phyloP scores from a whole-genome alignment of 1,139 yeast genomes.

The Geotrichum bryndzae region DNA sequence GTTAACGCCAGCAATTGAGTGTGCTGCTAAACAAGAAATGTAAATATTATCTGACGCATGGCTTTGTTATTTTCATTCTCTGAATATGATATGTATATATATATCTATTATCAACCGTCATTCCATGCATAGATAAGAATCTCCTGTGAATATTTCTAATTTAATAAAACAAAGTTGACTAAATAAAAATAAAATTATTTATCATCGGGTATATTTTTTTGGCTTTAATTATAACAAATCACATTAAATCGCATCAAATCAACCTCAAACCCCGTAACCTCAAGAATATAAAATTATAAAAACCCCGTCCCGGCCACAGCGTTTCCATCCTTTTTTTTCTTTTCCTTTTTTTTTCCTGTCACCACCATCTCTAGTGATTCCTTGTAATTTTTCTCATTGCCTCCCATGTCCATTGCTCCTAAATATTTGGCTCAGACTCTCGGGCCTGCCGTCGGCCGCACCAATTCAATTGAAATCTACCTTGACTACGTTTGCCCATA shows the following conservation, averaged over 20 bases:
- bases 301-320: too few species aligned
- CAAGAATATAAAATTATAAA: background rate
- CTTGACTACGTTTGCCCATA: constrained; percentile 78
- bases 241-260: too few species aligned
- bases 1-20: background rate
- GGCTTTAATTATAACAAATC: too few species aligned
- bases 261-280: too few species aligned
- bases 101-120: background rate
- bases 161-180: background rate
- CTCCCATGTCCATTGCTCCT: constrained; percentile 31
- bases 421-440: constrained; percentile 29
- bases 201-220: too few species aligned
- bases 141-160: background rate
- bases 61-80: background rate
- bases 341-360: background rate
- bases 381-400: background rate
- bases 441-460: constrained; percentile 23
- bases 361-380: background rate
- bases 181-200: too few species aligned
- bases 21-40: background rate
- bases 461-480: constrained; percentile 49
- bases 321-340: too few species aligned
- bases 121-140: background rate
- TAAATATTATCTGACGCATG: background rate
- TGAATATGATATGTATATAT: background rate